Evolutionary conservation across 768 basidiomycete species (phyloP).

Genomic region (Amyloporia xantha): DNA sequence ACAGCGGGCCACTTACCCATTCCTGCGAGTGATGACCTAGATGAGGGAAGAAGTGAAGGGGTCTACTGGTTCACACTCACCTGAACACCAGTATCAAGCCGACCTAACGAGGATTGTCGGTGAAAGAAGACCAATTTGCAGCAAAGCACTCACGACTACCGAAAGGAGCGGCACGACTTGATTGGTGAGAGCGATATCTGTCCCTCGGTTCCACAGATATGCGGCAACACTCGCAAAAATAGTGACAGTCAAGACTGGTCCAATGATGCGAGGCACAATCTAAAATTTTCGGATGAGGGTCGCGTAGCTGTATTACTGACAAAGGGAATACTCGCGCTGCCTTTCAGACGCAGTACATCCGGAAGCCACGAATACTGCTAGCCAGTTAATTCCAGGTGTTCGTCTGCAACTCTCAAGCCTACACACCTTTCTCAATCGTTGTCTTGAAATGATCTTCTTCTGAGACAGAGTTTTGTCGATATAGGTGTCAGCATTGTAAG

Average conservation of each 20-base stretch:
- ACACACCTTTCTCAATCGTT: conserved; percentile 21
- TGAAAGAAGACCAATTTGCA: background rate
- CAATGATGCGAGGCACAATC: conserved; percentile 67
- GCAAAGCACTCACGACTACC: conserved; percentile 64
- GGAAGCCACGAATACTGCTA: conserved; percentile 82
- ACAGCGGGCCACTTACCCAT: conserved; percentile 41
- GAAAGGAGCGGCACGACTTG: conserved; percentile 84
- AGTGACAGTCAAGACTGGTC: conserved; percentile 82
- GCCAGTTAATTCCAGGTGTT: background rate
- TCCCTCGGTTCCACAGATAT: conserved; percentile 52
- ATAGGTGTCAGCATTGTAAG: no score
- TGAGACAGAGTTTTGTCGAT: conserved; percentile 3
- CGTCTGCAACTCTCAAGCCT: conserved; percentile 3
- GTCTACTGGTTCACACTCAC: conserved; percentile 35
- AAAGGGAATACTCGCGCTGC: conserved; percentile 58
- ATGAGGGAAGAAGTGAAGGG: background rate
- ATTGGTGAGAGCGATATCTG: conserved; percentile 62
- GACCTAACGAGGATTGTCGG: conserved; percentile 42
- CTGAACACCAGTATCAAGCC: conserved; percentile 86
- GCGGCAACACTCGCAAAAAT: conserved; percentile 59
- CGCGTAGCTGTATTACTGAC: no score
- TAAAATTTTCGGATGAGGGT: conserved; percentile 25
- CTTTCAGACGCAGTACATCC: conserved; percentile 78
- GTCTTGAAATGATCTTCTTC: conserved; percentile 22
- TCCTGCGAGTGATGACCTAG: conserved; percentile 33